Conservation (phyloP, 495 filamentous ascomycete species). For the Parathielavia hyrcaniae region DNA sequence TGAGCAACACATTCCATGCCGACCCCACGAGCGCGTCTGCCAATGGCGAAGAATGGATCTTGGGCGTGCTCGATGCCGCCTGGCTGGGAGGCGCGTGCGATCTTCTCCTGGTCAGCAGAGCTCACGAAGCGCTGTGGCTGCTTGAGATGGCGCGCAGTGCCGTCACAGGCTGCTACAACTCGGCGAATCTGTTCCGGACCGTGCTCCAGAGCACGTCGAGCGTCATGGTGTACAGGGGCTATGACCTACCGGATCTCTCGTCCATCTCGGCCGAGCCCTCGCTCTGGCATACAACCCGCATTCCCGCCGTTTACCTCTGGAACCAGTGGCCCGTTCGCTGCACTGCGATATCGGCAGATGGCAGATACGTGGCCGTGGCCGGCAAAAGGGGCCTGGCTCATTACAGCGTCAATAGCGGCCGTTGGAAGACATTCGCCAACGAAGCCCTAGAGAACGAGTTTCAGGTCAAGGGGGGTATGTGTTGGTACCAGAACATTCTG, state of each 20-base stretch:
- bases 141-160: slow-evolving; percentile 90
- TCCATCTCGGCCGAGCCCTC: slow-evolving; percentile 88
- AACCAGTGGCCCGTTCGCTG: slow-evolving; percentile 89
- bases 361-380: slow-evolving; percentile 89
- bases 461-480: slow-evolving; percentile 90
- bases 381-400: slow-evolving; percentile 89
- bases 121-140: slow-evolving; percentile 75
- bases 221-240: slow-evolving; percentile 86
- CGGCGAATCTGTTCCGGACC: slow-evolving; percentile 80
- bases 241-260: slow-evolving; percentile 81
- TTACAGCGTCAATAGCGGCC: slow-evolving; percentile 87
- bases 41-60: slow-evolving; percentile 75
- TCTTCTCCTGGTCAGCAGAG: slow-evolving; percentile 61
- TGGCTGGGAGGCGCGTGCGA: slow-evolving; percentile 89
- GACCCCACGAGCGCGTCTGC: slow-evolving; percentile 55
- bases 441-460: slow-evolving; percentile 79
- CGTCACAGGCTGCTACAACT: slow-evolving; percentile 80
- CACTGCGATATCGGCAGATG: slow-evolving; percentile 80
- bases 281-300: slow-evolving; percentile 85
- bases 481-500: slow-evolving; percentile 94
- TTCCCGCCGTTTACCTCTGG: slow-evolving; percentile 75
- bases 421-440: slow-evolving; percentile 92
- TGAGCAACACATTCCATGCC: slow-evolving; percentile 70
- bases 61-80: slow-evolving; percentile 62
- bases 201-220: slow-evolving; percentile 81